A percentile compares a stretch with the other conserved stretches of the same genome.
phyloP scores from a whole-genome alignment of 139 green algal genomes.

The Chlamydomonas sp. region DNA sequence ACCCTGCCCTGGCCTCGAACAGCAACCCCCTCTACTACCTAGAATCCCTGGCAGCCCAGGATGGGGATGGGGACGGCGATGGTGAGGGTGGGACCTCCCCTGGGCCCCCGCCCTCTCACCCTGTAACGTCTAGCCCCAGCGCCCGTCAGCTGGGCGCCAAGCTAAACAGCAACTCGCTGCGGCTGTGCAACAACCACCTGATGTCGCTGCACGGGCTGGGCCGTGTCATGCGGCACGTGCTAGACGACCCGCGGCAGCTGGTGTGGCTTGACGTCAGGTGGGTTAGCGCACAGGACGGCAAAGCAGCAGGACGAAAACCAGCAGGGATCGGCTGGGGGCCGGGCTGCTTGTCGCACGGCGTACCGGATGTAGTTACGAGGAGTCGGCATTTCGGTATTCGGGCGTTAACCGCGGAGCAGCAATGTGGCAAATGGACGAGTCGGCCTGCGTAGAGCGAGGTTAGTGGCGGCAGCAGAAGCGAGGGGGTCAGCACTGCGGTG shows the following conservation, averaged over 20 bases:
- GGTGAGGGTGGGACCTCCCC: neutral
- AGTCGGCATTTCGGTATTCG: no score
- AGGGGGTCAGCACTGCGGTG: no score
- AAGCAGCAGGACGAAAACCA: no score
- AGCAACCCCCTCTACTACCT: slow-evolving; percentile 13
- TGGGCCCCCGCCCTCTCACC: no score
- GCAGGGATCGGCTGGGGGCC: no score
- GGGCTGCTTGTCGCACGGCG: no score
- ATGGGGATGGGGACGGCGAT: neutral
- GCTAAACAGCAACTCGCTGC: slow-evolving; percentile 32
- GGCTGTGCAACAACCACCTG: slow-evolving; percentile 43
- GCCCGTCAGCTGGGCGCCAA: slow-evolving; percentile 1
- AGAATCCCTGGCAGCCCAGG: slow-evolving; percentile 10
- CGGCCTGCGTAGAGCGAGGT: no score
- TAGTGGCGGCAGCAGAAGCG: no score
- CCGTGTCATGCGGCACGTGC: slow-evolving; percentile 36
- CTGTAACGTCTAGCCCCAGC: neutral
- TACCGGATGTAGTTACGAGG: no score
- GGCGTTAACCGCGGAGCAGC: no score
- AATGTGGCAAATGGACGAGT: no score
- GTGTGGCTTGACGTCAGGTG: slow-evolving; percentile 55
- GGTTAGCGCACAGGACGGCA: neutral
- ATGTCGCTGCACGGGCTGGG: slow-evolving; percentile 16
- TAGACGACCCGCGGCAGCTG: slow-evolving; percentile 39
- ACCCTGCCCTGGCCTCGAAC: slow-evolving; percentile 13